A percentile compares a stretch with the other conserved stretches of the same genome.
These are phyloP conservation scores for Apiospora rasikravindrae DNA, from an alignment of 2,329 filamentous ascomycete genomes.

Conservation along the genomic window DNA sequence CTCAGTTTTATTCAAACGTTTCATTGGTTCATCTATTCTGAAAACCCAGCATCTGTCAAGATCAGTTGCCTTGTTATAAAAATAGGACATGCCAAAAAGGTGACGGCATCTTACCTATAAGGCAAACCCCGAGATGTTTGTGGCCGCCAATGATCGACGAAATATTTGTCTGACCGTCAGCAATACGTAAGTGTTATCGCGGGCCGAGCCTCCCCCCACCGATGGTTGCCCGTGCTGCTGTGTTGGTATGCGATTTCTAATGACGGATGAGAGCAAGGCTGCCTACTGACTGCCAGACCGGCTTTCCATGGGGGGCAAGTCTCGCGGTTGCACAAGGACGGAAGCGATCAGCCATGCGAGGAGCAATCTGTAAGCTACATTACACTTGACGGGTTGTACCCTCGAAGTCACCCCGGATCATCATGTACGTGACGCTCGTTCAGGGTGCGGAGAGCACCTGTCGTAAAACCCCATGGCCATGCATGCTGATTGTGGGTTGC, in stretches of 20 bases:
- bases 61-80: neutral
- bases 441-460: neutral
- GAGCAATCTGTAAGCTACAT: neutral
- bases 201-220: slow-evolving; percentile 11
- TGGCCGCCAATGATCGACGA: neutral
- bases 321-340: neutral
- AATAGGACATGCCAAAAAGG: neutral
- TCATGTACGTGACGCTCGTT: neutral
- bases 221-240: neutral
- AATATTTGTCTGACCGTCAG: neutral
- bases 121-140: neutral
- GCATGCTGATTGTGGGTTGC: neutral
- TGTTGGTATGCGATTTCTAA: neutral
- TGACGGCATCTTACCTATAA: neutral
- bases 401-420: neutral
- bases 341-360: neutral
- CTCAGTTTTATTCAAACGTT: neutral
- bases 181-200: neutral
- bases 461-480: neutral
- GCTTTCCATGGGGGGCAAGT: neutral
- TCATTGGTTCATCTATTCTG: neutral
- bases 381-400: neutral
- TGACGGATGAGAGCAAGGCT: neutral
- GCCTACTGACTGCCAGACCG: neutral
- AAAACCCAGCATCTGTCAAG: neutral